Conservation (phyloP, 1,284 basidiomycete species). For the Tetrapyrgos nigripes region DNA sequence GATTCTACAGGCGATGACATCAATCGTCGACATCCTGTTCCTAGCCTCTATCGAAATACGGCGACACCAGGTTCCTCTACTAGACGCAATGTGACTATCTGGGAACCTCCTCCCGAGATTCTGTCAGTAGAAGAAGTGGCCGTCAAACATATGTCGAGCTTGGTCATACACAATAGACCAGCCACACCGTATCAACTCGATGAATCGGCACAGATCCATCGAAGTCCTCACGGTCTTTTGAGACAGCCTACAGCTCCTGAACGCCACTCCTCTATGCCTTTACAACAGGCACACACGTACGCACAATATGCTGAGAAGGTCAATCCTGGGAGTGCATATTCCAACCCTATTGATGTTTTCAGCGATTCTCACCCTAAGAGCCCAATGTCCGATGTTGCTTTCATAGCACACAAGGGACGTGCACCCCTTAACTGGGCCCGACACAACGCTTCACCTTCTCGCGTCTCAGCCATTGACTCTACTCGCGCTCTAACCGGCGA, state of each 20-base stretch:
- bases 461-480: conserved; percentile 36
- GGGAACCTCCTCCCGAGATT: not conserved
- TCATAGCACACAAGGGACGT: conserved; percentile 43
- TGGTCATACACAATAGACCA: not conserved
- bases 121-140: not conserved
- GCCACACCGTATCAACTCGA: not conserved
- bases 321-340: conserved; percentile 55
- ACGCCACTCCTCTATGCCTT: too few species aligned
- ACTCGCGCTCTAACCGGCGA: conserved; percentile 36
- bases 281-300: too few species aligned
- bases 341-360: conserved; percentile 56
- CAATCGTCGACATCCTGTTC: too few species aligned
- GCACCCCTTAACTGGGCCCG: conserved; percentile 39
- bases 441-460: conserved; percentile 32
- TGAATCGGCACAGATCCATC: not conserved
- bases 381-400: conserved; percentile 62
- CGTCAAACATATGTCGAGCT: not conserved
- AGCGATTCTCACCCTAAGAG: conserved; percentile 48
- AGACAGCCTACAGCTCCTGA: too few species aligned
- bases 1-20: not conserved
- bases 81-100: not conserved
- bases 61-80: too few species aligned
- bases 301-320: conserved; percentile 76
- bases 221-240: not conserved
- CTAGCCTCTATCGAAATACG: not conserved